Conservation (phyloP, 2,329 filamentous ascomycete species). For the Podosphaera aphanis region DNA sequence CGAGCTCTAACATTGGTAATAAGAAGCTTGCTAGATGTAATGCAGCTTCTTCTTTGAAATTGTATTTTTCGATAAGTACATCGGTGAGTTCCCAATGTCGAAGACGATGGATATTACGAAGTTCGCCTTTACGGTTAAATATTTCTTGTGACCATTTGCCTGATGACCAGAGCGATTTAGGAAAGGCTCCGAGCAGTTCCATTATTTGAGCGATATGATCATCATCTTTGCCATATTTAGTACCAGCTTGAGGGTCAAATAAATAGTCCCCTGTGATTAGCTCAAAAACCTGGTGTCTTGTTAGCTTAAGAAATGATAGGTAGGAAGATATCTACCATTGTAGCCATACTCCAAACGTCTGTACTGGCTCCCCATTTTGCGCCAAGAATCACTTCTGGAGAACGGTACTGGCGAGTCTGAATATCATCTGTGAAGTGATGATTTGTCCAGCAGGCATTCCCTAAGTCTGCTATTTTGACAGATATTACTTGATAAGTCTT, state of each 20-base stretch:
- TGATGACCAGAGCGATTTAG: conserved; percentile 70
- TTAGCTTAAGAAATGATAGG: neutral
- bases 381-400: conserved; percentile 87
- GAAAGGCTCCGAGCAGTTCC: conserved; percentile 80
- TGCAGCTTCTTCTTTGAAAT: conserved; percentile 66
- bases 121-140: conserved; percentile 90
- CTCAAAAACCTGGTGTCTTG: conserved; percentile 53
- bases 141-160: conserved; percentile 98
- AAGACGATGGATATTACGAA: conserved; percentile 88
- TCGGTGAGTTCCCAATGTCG: conserved; percentile 90
- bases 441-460: conserved; percentile 95
- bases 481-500: conserved; percentile 41
- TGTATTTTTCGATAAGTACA: conserved; percentile 88
- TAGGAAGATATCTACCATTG: conserved; percentile 49
- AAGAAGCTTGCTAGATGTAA: conserved; percentile 64
- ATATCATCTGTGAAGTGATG: conserved; percentile 99
- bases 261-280: conserved; percentile 95
- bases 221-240: conserved; percentile 97
- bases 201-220: conserved; percentile 99
- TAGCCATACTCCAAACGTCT: conserved; percentile 98
- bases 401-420: conserved; percentile 89
- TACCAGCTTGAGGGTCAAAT: conserved; percentile 93
- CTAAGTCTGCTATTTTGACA: conserved; percentile 95
- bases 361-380: conserved; percentile 98
- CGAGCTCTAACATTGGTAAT: conserved; percentile 70